phyloP scores from a whole-genome alignment of 176 grass and related monocot species.

The Ananas comosus region DNA sequence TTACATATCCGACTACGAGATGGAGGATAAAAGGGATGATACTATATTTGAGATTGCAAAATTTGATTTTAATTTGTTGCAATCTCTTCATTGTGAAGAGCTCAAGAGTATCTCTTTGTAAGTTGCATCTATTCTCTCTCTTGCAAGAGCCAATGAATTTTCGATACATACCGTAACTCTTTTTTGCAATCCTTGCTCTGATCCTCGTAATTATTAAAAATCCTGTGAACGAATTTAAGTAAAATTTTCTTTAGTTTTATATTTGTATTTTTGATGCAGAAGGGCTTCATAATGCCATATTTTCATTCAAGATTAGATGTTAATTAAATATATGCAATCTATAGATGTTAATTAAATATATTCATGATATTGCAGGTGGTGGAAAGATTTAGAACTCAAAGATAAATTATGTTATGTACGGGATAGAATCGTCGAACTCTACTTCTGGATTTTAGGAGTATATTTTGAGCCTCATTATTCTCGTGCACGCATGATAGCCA shows the following conservation, averaged over 20 bases:
- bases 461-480: conserved; percentile 20
- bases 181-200: too few relatives aligned
- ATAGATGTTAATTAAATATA: too few relatives aligned
- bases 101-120: conserved; percentile 14
- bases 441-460: conserved; percentile 21
- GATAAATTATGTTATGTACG: conserved; percentile 17
- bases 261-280: background rate
- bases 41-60: conserved; percentile 28
- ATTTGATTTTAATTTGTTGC: conserved; percentile 25
- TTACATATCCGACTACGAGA: conserved; percentile 21
- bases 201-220: too few relatives aligned
- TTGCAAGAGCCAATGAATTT: background rate
- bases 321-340: too few relatives aligned
- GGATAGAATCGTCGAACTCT: conserved; percentile 27
- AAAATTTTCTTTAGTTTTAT: background rate
- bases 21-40: background rate
- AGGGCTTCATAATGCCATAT: background rate
- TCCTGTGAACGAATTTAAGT: background rate
- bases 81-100: conserved; percentile 32
- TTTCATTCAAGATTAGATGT: too few relatives aligned
- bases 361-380: too few relatives aligned
- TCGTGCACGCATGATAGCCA: conserved; percentile 21
- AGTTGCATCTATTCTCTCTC: background rate
- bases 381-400: conserved; percentile 17
- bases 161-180: too few relatives aligned